Base-by-base conservation (phyloP, 2,329 filamentous ascomycete species). In the Hypoxylon sp. region DNA sequence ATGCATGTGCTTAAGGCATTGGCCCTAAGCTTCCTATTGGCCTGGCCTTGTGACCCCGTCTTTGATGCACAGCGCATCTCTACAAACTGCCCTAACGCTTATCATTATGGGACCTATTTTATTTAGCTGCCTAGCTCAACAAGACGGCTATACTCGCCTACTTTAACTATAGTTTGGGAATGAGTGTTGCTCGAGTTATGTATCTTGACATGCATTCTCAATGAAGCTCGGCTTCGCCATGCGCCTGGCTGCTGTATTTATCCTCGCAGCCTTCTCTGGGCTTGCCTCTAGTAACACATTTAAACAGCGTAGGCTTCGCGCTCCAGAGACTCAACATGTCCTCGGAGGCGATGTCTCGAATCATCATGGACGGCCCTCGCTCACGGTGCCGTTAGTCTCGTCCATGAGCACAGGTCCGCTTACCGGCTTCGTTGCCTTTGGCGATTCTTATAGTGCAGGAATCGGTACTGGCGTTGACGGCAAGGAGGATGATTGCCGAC, bases 371-470 rank as follows among this genome's bases (percentile, higher is more conserved):
- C 62, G n/a, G 33, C 60, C 67, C 42, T 42, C 22, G n/a, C 22
- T 42, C 5, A 51, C 44, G 20, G 22, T 56, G 27, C 51, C 62
- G 11, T 33, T 61, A 51, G 22, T 6, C 30, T 44, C 56, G 31
- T 20, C 35, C 17, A 31, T 50, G 14, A 11, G 20, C 8, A 13
- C 44, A 2, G 27, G 22, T 6, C 27, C 55, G 6, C 57, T 58
- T 7, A 65, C 72, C 6, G 81, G 81, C 57, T 84, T 84, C 71
- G 78, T 80, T 63, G 81, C 82, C 8, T 75, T 85, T 11, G 83
- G 82, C 6, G 83, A 85, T 68, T 85, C 83, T 5, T 85, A 85
- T 71, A 82, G 81, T 53, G 82, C 83, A 2, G 83, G 83, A 33
- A 85, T 85, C 63, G 84, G 83, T 59, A 85, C 84, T 2, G 79